A percentile compares a stretch with the other conserved stretches of the same genome.
phyloP scores from a whole-genome alignment of 106 monocot genomes.

The Vanilla planifolia region DNA sequence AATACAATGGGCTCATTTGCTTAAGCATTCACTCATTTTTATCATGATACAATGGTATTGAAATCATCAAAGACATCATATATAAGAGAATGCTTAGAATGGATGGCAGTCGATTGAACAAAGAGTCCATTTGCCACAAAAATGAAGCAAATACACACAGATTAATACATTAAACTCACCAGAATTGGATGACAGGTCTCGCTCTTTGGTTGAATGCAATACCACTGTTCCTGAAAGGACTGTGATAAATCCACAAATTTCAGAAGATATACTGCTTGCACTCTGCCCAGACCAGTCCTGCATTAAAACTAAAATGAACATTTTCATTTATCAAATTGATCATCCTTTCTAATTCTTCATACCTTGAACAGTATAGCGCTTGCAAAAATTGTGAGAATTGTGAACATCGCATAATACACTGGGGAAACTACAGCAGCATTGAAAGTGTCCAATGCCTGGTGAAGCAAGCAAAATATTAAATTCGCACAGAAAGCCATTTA shows the following conservation, averaged over 20 bases:
- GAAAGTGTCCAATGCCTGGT: constrained; percentile 91
- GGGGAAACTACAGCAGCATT: constrained; percentile 90
- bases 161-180: constrained; percentile 21
- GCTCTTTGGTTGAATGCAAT: constrained; percentile 75
- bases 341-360: not conserved
- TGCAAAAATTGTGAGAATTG: constrained; percentile 77
- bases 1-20: too few species aligned
- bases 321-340: not conserved
- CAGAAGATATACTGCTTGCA: constrained; percentile 76
- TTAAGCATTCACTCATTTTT: too few species aligned
- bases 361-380: constrained; percentile 97
- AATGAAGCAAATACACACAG: not conserved
- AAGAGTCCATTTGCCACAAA: too few species aligned
- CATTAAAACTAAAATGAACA: not conserved
- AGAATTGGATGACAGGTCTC: constrained; percentile 35
- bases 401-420: constrained; percentile 91
- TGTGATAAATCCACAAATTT: constrained; percentile 82
- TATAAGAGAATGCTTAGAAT: too few species aligned
- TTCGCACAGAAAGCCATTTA: not conserved
- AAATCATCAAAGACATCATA: too few species aligned
- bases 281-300: constrained; percentile 90
- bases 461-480: constrained; percentile 7
- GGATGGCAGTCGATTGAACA: too few species aligned
- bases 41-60: too few species aligned
- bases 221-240: constrained; percentile 76